These are phyloP conservation scores for Hyphopichia buzzinii DNA, from an alignment of 1,139 yeast species.

Conservation along the genomic window DNA sequence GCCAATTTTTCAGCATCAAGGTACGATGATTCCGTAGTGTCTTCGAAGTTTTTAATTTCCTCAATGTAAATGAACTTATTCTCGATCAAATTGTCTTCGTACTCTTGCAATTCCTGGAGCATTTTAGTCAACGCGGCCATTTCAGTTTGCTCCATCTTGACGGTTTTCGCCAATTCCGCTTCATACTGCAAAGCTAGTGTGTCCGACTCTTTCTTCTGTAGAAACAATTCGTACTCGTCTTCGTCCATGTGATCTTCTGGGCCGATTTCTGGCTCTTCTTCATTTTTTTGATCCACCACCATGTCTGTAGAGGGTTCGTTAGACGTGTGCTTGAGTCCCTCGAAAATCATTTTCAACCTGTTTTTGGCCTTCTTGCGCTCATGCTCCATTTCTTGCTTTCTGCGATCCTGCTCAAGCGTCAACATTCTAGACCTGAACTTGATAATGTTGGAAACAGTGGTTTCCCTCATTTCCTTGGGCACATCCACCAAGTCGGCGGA, in stretches of 20 bases:
- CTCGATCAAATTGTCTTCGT: constrained; percentile 35
- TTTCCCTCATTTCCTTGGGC: constrained; percentile 58
- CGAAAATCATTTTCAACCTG: constrained; percentile 50
- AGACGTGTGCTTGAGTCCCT: constrained; percentile 38
- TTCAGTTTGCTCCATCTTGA: constrained; percentile 18
- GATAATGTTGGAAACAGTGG: constrained; percentile 56
- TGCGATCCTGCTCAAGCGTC: constrained; percentile 54
- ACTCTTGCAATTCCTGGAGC: constrained; percentile 19
- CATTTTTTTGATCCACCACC: constrained; percentile 14
- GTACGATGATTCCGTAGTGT: constrained; percentile 11
- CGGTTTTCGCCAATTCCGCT: constrained; percentile 14
- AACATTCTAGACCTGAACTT: constrained; percentile 63
- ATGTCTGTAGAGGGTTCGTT: constrained; percentile 2
- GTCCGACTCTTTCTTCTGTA: constrained; percentile 15
- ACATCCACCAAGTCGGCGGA: constrained; percentile 60
- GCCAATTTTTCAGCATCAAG: background rate
- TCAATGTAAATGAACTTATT: constrained; percentile 37
- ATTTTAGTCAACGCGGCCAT: constrained; percentile 14
- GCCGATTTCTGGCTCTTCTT: constrained; percentile 20
- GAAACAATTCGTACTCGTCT: constrained; percentile 28
- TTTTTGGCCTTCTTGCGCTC: constrained; percentile 54
- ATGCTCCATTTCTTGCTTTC: constrained; percentile 48
- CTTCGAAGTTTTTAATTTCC: constrained; percentile 23
- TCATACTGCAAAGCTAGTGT: constrained; percentile 20
- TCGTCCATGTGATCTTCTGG: constrained; percentile 27